Evolutionary conservation across 768 basidiomycete genomes (phyloP), one percentile per base, ranked within the genome.

Genomic region (Bullera alba): DNA sequence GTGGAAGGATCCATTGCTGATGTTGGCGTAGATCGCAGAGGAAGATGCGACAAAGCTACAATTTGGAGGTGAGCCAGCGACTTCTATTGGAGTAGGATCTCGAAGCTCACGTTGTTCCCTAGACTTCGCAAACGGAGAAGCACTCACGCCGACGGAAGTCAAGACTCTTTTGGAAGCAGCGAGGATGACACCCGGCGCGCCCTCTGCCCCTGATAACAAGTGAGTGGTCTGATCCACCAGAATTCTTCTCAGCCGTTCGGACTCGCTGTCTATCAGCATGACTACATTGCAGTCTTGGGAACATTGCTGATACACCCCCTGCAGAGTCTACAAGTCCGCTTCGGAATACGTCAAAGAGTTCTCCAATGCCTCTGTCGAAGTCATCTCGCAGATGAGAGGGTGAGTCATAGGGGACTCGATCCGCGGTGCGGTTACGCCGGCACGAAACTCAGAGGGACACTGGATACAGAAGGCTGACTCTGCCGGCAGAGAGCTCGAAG

Each of bases 11-110:
- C 19, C 12, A 2, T 12, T 22, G 47, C n/a, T 53, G 7, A 51
- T 17, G 12, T n/a, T n/a, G n/a, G n/a, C n/a, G n/a, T 34, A 65
- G 63, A 42, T 63, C 19, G 46, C 46, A 28, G 67, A 69, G 32
- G 67, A 69, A 44, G 67, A 69, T 51, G 67, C 67, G 26, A 65
- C 67, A 12, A 69, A 69, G 49, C 52, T 65, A 32, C 63, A 69
- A 54, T 69, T 65, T 42, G 67, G 67, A 46, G 65, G 65, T 62
- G 22, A 60, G 61, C 42, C 17, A 26, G 14, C 19, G 2, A 2
- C 19, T 46, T 21, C 23, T 4, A 17, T 28, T 4, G 27, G 25
- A 25, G 10, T 14, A 27, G 29, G 36, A 34, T 16, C 43, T 48
- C 35, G 29, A 12, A 42, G 21, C 37, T 34, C 17, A 50, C 2